Conservation (phyloP, 805 yeast species). For the Candida berthetii region DNA sequence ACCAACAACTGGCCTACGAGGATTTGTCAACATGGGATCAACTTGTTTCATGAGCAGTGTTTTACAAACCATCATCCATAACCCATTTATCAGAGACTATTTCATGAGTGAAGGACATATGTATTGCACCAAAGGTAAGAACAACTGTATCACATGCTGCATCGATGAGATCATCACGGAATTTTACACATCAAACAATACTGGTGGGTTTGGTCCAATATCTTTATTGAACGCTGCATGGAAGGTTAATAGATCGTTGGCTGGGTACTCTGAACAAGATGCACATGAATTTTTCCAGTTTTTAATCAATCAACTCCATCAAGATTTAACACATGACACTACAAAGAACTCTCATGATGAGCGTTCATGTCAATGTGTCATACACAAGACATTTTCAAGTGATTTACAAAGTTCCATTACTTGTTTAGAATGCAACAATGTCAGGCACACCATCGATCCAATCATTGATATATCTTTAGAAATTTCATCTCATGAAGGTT, state of each 20-base stretch:
- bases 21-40: constrained; percentile 91
- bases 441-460: constrained; percentile 69
- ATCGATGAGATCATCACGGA: constrained; percentile 72
- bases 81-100: constrained; percentile 76
- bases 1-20: constrained; percentile 76
- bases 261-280: constrained; percentile 97
- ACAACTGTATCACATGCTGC: constrained; percentile 74
- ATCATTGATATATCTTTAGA: constrained; percentile 86
- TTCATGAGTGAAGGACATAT: constrained; percentile 73
- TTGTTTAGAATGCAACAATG: constrained; percentile 62
- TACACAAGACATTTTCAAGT: constrained; percentile 82
- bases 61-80: constrained; percentile 85
- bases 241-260: constrained; percentile 76
- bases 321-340: constrained; percentile 19
- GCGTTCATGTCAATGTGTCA: constrained; percentile 60
- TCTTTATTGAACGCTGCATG: constrained; percentile 80
- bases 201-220: constrained; percentile 76
- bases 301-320: constrained; percentile 76
- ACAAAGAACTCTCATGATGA: constrained; percentile 3
- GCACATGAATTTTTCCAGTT: constrained; percentile 98
- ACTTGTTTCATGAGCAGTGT: constrained; percentile 96
- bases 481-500: constrained; percentile 36
- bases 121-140: constrained; percentile 37
- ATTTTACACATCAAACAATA: constrained; percentile 58
- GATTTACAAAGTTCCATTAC: constrained; percentile 71